Conservation (phyloP, 345 rosid species). For the Rhizophora mangle region DNA sequence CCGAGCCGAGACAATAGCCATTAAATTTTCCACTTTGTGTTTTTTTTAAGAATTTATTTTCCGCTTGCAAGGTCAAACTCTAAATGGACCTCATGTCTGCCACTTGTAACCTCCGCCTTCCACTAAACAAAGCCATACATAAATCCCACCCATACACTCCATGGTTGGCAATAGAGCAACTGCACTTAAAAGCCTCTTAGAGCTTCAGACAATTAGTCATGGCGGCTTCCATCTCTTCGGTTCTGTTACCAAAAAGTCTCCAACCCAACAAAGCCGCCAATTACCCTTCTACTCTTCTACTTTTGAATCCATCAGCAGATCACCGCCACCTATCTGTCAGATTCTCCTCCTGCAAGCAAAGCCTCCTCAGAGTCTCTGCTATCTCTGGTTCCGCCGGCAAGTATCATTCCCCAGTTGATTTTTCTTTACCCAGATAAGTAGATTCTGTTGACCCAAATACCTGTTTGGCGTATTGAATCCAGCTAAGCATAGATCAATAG, state of each 20-base stretch:
- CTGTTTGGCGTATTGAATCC: too few relatives aligned
- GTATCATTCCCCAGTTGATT: slow-evolving; percentile 7
- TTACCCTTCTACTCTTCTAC: slow-evolving; percentile 6
- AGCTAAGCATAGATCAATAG: too few relatives aligned
- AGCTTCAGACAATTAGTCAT: slow-evolving; percentile 12
- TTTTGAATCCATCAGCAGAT: neutral
- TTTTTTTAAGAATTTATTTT: too few relatives aligned
- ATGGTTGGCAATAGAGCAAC: neutral
- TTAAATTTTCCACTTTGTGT: too few relatives aligned
- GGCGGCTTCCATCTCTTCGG: slow-evolving; percentile 41
- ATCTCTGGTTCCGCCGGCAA: slow-evolving; percentile 60
- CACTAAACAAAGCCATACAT: slow-evolving; percentile 29
- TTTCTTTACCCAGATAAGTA: too few relatives aligned
- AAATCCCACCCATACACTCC: neutral
- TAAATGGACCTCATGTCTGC: neutral
- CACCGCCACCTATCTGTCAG: slow-evolving; percentile 3
- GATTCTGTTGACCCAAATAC: too few relatives aligned
- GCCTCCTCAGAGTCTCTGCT: slow-evolving; percentile 40
- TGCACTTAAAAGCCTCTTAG: neutral
- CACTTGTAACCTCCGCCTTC: slow-evolving; percentile 40
- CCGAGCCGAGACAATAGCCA: too few relatives aligned
- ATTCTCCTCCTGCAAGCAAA: slow-evolving; percentile 22
- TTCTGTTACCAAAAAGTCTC: slow-evolving; percentile 20
- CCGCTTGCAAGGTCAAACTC: neutral
- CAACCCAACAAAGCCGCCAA: slow-evolving; percentile 15